Percentiles rank a stretch among this genome's conserved stretches.
Conservation (phyloP, 1,284 basidiomycete genomes). For the Lentinula novae-zelandiae region DNA sequence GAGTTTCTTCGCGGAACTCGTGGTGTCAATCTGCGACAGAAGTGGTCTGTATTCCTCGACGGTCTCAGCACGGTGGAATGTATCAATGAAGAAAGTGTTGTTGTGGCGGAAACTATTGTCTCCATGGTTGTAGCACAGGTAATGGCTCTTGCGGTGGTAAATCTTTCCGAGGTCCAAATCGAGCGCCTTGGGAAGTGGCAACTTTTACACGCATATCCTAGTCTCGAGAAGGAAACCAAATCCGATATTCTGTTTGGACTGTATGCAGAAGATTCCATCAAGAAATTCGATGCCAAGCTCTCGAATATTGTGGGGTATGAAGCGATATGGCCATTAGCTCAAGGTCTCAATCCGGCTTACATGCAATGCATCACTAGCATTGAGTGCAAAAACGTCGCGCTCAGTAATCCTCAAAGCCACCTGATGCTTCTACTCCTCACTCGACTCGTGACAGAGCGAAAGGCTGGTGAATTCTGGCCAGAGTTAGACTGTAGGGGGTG, state of each 20-base stretch:
- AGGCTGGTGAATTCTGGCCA: background rate
- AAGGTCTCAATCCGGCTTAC: background rate
- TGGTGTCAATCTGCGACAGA: background rate
- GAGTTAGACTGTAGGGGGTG: background rate
- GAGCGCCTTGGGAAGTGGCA: background rate
- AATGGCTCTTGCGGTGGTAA: background rate
- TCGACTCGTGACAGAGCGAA: background rate
- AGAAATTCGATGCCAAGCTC: background rate
- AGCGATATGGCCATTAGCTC: background rate
- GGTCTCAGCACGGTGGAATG: background rate
- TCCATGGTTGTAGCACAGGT: background rate
- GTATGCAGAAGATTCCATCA: background rate
- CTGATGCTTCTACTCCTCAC: background rate
- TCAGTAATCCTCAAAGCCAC: background rate
- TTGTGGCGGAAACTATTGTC: background rate
- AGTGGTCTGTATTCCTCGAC: background rate
- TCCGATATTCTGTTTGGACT: background rate
- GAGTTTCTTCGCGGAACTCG: background rate
- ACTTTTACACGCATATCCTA: background rate
- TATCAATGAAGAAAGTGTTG: background rate
- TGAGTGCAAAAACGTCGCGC: background rate
- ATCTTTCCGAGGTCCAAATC: background rate
- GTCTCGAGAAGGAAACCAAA: background rate
- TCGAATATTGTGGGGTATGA: background rate
- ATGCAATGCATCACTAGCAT: background rate